phyloP scores from a whole-genome alignment of 2,329 filamentous ascomycete species.

The Coniella vitis region DNA sequence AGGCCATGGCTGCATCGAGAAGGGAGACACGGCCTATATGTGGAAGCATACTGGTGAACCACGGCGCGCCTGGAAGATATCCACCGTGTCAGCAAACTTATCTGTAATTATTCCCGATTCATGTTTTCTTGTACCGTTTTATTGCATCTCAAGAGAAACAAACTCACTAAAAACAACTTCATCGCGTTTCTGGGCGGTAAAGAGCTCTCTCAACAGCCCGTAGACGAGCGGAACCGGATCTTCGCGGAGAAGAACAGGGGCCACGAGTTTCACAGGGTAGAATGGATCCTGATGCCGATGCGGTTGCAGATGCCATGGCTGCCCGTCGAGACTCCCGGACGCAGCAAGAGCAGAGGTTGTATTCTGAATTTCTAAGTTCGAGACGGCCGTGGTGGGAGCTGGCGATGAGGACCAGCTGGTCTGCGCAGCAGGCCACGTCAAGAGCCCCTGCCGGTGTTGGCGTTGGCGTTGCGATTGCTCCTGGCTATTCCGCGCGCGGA shows the following conservation, averaged over 20 bases:
- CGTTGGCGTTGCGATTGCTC: no score
- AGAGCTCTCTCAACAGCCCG: constrained; percentile 12
- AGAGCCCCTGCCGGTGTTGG: no score
- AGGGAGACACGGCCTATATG: constrained; percentile 29
- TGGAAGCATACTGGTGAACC: constrained; percentile 21
- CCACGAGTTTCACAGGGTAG: not conserved
- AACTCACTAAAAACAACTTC: constrained; percentile 5
- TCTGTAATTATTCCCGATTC: no score
- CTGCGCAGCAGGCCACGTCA: no score
- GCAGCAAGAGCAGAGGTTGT: no score
- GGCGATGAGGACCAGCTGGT: no score
- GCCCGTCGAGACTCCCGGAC: no score
- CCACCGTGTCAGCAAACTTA: not conserved
- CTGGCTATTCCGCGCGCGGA: constrained; percentile 23
- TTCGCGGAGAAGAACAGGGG: not conserved
- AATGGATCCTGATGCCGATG: not conserved
- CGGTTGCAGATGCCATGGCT: not conserved
- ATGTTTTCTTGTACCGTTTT: constrained; percentile 8
- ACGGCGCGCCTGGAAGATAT: constrained; percentile 14
- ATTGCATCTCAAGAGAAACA: not conserved
- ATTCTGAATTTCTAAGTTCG: no score
- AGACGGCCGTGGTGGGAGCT: no score
- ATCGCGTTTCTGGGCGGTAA: not conserved
- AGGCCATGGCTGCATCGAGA: constrained; percentile 32
- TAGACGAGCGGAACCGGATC: constrained; percentile 3